Evolutionary conservation across 495 filamentous ascomycete genomes (phyloP), one percentile per base, ranked within the genome.

Genomic region (Podospora australis): DNA sequence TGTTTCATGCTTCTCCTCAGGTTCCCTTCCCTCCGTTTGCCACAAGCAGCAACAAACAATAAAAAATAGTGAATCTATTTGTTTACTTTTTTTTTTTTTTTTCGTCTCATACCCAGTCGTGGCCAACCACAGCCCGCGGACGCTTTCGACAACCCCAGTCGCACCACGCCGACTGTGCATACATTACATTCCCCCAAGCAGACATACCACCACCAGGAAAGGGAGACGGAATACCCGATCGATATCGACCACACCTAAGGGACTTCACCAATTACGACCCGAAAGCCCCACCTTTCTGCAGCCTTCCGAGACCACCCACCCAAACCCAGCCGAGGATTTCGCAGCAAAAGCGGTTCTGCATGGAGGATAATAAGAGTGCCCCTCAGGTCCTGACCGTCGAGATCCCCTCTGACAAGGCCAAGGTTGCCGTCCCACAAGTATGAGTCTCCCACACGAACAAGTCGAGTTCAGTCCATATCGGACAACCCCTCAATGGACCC

Each of bases 351-450:
- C 13, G n/a, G 50, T 46, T 55, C 61, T 62, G 63, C 61, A 66
- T 66, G 67, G 67, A 66, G 63, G 59, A 67, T 64, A 65, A 63
- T 61, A 68, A 68, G 66, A 67, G 47, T 51, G 54, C 49, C 56
- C 63, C 65, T 53, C 57, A 68, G 58, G 65, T 58, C 65, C 49
- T 63, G 34, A 48, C 61, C 32, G 61, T 65, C 59, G 63, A 65
- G 58, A 50, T 63, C 47, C 57, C 59, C 57, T 63, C 64, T 50
- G 54, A 58, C 59, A 57, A 60, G 61, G 57, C 57, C 53, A 53
- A 65, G 53, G 56, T 54, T 44, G 56, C 53, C 54, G 54, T 50
- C 58, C 56, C 57, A 57, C 60, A 64, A 63, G 61, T 69, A 69
- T 69, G 66, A 69, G 45, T 50, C 36, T 46, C 51, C 56, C 60